Conservation (phyloP, 164 flowering plant genomes). For the Aristolochia californica region DNA sequence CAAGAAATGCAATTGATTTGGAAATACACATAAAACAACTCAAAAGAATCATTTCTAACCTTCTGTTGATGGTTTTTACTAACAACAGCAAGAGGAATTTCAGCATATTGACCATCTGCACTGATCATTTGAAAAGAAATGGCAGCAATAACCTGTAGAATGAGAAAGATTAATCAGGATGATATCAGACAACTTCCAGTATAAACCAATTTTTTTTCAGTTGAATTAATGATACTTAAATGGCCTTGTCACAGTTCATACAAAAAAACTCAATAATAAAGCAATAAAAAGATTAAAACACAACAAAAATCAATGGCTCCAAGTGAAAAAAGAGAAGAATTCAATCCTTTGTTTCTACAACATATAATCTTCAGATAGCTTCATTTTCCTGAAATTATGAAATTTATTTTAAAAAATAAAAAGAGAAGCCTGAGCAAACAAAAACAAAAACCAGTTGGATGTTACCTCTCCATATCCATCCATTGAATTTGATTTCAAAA, state of each 20-base stretch:
- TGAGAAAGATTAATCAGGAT: conserved; percentile 4
- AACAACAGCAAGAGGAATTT: conserved; percentile 81
- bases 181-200: neutral
- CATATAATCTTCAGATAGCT: neutral
- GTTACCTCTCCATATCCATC: conserved; percentile 39
- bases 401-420: neutral
- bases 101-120: conserved; percentile 78
- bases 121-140: conserved; percentile 72
- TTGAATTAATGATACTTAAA: neutral
- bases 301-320: no score
- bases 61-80: conserved; percentile 43
- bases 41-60: conserved; percentile 26
- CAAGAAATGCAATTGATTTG: no score
- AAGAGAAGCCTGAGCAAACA: neutral
- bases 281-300: no score
- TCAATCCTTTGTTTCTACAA: no score
- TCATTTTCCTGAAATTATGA: neutral
- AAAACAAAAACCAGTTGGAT: neutral
- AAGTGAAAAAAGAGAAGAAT: no score
- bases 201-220: no score
- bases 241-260: neutral
- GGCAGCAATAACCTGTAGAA: conserved; percentile 65
- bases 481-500: conserved; percentile 32
- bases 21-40: no score
- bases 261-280: no score